These are phyloP conservation scores for Rutidosis leptorrhynchoides DNA, from an alignment of 129 eudicot species.

Conservation along the genomic window DNA sequence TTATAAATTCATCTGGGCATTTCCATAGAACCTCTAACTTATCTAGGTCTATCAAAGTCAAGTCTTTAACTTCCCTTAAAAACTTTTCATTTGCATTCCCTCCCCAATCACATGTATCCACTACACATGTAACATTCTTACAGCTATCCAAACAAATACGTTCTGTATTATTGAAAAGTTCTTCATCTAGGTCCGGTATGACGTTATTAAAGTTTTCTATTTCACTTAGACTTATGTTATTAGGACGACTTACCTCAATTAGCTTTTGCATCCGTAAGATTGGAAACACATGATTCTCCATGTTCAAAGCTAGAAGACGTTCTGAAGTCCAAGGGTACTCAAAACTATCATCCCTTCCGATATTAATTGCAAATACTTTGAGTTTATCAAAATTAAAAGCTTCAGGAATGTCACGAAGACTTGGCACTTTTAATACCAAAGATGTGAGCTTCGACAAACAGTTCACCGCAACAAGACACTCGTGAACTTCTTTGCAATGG, in stretches of 20 bases:
- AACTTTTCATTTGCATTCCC: background rate
- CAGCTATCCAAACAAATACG: accelerated
- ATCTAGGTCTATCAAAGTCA: background rate
- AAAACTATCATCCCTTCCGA: background rate
- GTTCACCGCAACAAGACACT: background rate
- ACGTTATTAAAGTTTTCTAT: background rate
- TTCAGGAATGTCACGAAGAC: background rate
- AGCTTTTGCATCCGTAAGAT: background rate
- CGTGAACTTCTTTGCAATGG: background rate
- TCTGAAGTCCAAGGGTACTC: background rate
- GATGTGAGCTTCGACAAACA: background rate
- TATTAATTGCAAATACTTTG: background rate
- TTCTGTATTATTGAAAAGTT: background rate
- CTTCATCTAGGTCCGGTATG: background rate
- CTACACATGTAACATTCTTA: background rate
- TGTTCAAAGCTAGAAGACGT: background rate
- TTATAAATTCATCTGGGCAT: background rate
- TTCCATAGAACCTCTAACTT: background rate
- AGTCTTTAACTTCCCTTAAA: background rate
- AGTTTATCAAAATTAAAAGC: background rate
- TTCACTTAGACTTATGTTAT: accelerated
- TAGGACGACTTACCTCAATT: background rate
- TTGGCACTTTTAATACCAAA: background rate
- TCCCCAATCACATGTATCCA: background rate
- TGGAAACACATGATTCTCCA: background rate